Base-by-base conservation (phyloP, 208 protist species). In the Strigomonas galati region DNA sequence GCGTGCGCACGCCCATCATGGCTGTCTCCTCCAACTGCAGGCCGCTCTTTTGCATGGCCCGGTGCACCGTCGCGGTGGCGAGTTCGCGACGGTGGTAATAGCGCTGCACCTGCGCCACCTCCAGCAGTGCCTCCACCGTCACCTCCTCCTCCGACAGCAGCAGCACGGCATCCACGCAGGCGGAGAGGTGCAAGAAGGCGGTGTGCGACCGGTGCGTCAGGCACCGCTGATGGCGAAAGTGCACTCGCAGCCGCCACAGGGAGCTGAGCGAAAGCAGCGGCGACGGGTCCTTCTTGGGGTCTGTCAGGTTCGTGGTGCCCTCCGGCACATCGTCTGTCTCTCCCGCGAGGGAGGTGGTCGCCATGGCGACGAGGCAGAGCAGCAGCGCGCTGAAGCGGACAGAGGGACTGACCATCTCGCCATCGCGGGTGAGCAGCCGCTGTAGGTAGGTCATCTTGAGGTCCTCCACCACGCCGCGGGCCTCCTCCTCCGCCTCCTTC, bases 1-100 rank as follows among this genome's bases (percentile, higher is more conserved):
- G 89, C 17, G 94, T 98, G 21, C 92, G 85, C 54, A 96, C 89
- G 12, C 94, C 94, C 27, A 96, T 30, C 72, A 95, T 88, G 12
- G 86, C 73, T 2, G 78, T 77, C 74, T 96, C 85, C 61, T 92
- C 76, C n/a, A 92, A 9, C 19, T 63, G 46, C 23, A 98, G 62
- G 0, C 87, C 88, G 58, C 84, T 96, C 44, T 71, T 70, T 28
- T 63, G 31, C 55, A 79, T 59, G 3, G 94, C 94, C 5, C 71
- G 71, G 56, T 74, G 80, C 32, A 96, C 87, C 32, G 72, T 78
- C 30, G 79, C 68, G 24, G 74, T 86, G 27, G 94, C 88, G 23
- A 91, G 40, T 21, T 94, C 85, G 40, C 84, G 80, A n/a, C 76
- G 74, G 56, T 96, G 90, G 69, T 93, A 97, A 71, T 91, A 95